These are phyloP conservation scores for Drosera capensis DNA, from an alignment of 148 eudicot species.

Conservation along the genomic window DNA sequence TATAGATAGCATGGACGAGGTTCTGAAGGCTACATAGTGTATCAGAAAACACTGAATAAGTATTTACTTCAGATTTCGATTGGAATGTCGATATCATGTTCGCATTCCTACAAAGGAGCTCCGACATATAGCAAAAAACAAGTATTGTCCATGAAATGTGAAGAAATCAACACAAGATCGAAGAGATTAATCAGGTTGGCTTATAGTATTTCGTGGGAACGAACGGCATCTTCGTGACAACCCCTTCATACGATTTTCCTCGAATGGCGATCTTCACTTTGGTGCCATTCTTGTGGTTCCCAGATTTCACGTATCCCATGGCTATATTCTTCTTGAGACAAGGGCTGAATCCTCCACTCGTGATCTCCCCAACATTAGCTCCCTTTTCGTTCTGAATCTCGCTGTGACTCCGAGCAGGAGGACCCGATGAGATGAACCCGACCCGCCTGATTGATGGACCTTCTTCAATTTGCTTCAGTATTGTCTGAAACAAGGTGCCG, in stretches of 20 bases:
- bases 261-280: slow-evolving; percentile 57
- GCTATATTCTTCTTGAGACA: slow-evolving; percentile 96
- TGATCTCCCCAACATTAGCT: slow-evolving; percentile 67
- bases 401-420: slow-evolving; percentile 88
- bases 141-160: too few species aligned
- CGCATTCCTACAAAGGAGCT: too few species aligned
- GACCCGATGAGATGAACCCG: slow-evolving; percentile 67
- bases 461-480: slow-evolving; percentile 70
- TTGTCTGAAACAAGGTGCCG: too few species aligned
- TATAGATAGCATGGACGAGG: too few species aligned
- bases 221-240: slow-evolving; percentile 86
- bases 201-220: slow-evolving; percentile 90
- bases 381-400: slow-evolving; percentile 82
- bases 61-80: too few species aligned
- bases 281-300: slow-evolving; percentile 73
- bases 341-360: slow-evolving; percentile 97
- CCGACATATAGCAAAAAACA: too few species aligned
- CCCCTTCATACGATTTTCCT: slow-evolving; percentile 77
- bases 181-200: slow-evolving; percentile 44
- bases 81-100: too few species aligned
- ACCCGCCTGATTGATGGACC: slow-evolving; percentile 77
- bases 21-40: too few species aligned
- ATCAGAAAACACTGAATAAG: too few species aligned
- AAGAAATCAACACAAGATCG: too few species aligned
- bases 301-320: slow-evolving; percentile 93